A percentile compares a stretch with the other conserved stretches of the same genome.
These are phyloP conservation scores for Tylopilus sp. DNA, from an alignment of 768 basidiomycete species.

Conservation along the genomic window DNA sequence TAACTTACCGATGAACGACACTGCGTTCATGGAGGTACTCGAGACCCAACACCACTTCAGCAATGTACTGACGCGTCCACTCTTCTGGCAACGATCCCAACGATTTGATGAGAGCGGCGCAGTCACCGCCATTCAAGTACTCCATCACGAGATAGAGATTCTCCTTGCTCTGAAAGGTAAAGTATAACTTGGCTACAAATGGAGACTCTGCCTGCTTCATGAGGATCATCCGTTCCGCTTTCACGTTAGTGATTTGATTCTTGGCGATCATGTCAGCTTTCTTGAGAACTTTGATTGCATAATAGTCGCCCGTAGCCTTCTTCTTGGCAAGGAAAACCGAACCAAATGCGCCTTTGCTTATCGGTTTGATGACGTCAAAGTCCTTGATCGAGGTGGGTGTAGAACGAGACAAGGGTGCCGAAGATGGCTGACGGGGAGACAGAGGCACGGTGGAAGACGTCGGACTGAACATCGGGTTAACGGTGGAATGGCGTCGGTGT, in stretches of 20 bases:
- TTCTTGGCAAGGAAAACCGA: slow-evolving; percentile 98
- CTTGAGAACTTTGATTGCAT: slow-evolving; percentile 99
- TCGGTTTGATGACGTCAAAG: slow-evolving; percentile 99
- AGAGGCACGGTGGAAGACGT: slow-evolving; percentile 52
- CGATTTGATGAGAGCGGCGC: slow-evolving; percentile 94
- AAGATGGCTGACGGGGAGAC: slow-evolving; percentile 83
- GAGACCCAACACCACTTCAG: slow-evolving; percentile 91
- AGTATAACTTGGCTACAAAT: slow-evolving; percentile 96
- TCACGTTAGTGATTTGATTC: slow-evolving; percentile 99
- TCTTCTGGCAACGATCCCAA: slow-evolving; percentile 92
- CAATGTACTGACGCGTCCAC: slow-evolving; percentile 95
- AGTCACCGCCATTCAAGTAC: slow-evolving; percentile 97
- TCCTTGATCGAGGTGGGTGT: slow-evolving; percentile 94
- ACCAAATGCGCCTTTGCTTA: slow-evolving; percentile 97
- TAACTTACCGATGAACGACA: slow-evolving; percentile 88
- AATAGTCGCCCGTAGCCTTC: slow-evolving; percentile 97
- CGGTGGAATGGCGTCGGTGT: slow-evolving; percentile 71
- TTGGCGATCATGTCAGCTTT: slow-evolving; percentile 99
- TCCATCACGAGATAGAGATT: slow-evolving; percentile 99
- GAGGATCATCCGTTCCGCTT: slow-evolving; percentile 98
- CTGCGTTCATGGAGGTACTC: slow-evolving; percentile 96
- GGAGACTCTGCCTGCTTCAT: slow-evolving; percentile 99
- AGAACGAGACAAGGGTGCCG: slow-evolving; percentile 72
- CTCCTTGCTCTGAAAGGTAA: slow-evolving; percentile 99
- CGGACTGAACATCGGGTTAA: slow-evolving; percentile 60